Conservation (phyloP, 2,329 filamentous ascomycete genomes). For the Ciborinia camelliae region DNA sequence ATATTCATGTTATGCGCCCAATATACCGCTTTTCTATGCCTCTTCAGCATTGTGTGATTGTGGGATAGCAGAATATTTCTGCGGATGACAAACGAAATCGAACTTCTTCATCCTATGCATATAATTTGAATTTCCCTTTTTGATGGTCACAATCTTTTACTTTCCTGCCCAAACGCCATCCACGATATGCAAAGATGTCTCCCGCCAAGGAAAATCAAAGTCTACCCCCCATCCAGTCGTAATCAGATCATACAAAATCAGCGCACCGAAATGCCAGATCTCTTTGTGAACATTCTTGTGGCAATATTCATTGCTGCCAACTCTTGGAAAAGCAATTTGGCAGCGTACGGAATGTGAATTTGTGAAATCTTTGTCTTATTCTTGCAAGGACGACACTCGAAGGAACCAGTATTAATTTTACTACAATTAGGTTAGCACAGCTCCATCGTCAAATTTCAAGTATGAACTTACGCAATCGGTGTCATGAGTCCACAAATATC, state of each 20-base stretch:
- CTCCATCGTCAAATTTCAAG: not conserved
- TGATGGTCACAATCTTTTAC: conserved; percentile 25
- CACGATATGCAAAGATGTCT: conserved; percentile 32
- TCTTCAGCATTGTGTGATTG: conserved; percentile 4
- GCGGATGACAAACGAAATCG: not conserved
- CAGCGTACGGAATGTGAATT: conserved; percentile 95
- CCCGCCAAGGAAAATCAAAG: conserved; percentile 13
- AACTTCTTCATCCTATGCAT: conserved; percentile 21
- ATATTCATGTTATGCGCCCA: conserved; percentile 11
- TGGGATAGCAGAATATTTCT: not conserved
- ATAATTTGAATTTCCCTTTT: conserved; percentile 21
- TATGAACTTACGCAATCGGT: conserved; percentile 82
- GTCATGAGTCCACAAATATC: conserved; percentile 99
- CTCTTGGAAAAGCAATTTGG: conserved; percentile 98
- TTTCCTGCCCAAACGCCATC: conserved; percentile 35
- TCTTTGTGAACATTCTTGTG: conserved; percentile 90
- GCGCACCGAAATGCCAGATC: conserved; percentile 70
- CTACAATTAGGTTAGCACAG: conserved; percentile 44
- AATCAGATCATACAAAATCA: conserved; percentile 39
- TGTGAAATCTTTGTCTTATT: conserved; percentile 99
- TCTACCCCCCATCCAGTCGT: conserved; percentile 12
- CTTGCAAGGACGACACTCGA: conserved; percentile 95
- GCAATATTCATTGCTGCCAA: conserved; percentile 98
- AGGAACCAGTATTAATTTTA: conserved; percentile 90
- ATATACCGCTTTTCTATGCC: conserved; percentile 10